Base-by-base conservation (phyloP, 2,329 filamentous ascomycete species). In the Pleomassaria siparia region DNA sequence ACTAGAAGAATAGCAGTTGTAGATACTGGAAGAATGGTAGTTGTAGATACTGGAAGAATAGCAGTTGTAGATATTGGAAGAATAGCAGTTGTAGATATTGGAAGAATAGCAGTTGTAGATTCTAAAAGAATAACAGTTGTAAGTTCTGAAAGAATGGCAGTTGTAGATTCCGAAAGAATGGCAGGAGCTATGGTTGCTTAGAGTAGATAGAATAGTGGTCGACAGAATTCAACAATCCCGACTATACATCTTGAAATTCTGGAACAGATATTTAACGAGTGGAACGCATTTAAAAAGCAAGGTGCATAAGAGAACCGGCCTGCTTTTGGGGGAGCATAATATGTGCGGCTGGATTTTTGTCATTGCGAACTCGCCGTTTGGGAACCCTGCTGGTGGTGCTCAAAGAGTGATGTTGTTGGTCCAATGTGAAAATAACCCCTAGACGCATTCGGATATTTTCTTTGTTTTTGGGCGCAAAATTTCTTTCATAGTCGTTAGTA, bases 361-460 rank as follows among this genome's bases (percentile, higher is more conserved):
- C 22, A 32, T 30, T 15, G 22, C 10, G 13, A n/a, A 25, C 35
- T 46, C 24, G 29, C 58, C 55, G 59, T 58, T 61, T 64, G 59
- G 59, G 47, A 55, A 40, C 15, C 20, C 16, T 25, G 25, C 26
- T 25, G 35, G 11, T 25, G 28, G 10, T 35, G n/a, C 9, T 51
- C 30, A 54, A 58, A 54, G 47, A 48, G 18, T 33, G 10, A 10
- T n/a, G 22, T 22, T n/a, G 28, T 41, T 29, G 12, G 44, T 33
- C 10, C 25, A 25, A 18, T 15, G 11, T 45, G 56, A 56, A 54
- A 57, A 58, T 53, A 55, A 32, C 21, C 6, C 4, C 18, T 22
- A 10, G 33, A 47, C 49, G 58, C 46, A 59, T 58, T 40, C 60
- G 56, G 49, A 9, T 26, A 28, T 13, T 9, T 24, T 48, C 54